A percentile compares a stretch with the other conserved stretches of the same genome.
Evolutionary conservation across 495 filamentous ascomycete species (phyloP).

Genomic region (Hypoxylon fragiforme): DNA sequence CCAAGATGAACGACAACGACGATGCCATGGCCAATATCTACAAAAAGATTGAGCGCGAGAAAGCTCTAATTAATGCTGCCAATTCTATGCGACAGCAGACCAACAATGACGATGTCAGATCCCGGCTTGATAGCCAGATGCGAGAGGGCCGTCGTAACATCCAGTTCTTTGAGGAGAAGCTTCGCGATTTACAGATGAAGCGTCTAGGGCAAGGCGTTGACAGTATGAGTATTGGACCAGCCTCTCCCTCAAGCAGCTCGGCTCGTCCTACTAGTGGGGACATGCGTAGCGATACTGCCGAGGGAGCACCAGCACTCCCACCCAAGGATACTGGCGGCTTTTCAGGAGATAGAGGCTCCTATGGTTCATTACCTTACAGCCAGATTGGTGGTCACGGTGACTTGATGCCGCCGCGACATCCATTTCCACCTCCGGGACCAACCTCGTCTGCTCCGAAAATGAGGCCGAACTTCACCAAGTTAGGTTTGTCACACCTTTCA

Average conservation of each 20-base stretch:
- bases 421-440: conserved; percentile 76
- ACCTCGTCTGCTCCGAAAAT: conserved; percentile 68
- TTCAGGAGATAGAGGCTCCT: conserved; percentile 45
- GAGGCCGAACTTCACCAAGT: conserved; percentile 90
- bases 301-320: conserved; percentile 60
- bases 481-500: conserved; percentile 64
- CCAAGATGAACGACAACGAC: conserved; percentile 74
- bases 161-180: conserved; percentile 86
- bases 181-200: conserved; percentile 85
- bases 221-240: conserved; percentile 58
- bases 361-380: conserved; percentile 48
- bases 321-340: conserved; percentile 61
- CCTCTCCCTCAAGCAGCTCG: conserved; percentile 44
- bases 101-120: conserved; percentile 85
- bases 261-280: conserved; percentile 33
- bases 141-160: conserved; percentile 91
- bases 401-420: conserved; percentile 81
- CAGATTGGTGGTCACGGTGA: conserved; percentile 58
- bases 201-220: conserved; percentile 67
- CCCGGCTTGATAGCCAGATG: conserved; percentile 86
- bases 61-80: conserved; percentile 91
- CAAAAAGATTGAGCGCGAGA: conserved; percentile 98
- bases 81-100: conserved; percentile 94
- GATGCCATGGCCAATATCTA: conserved; percentile 84
- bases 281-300: conserved; percentile 48